Evolutionary conservation across 2,329 filamentous ascomycete genomes (phyloP), one percentile per base, ranked within the genome.

Genomic region (Fusarium zealandicum): DNA sequence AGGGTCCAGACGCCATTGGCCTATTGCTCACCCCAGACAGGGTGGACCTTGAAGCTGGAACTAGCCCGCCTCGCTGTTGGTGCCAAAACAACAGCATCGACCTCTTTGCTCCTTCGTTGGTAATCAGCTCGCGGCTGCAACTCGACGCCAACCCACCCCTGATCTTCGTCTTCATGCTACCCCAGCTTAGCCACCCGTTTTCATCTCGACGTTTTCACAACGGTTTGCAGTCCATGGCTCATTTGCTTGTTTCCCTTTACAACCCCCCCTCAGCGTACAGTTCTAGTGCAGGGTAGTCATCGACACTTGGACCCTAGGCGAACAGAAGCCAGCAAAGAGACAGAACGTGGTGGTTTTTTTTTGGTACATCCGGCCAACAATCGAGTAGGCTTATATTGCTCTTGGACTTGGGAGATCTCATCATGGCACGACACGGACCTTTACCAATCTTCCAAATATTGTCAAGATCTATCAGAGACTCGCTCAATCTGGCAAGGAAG

Each of bases 21-120:
- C 46, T 46, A 38, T 49, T 17, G 45, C 37, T 39, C n/a, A 13
- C 36, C 25, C 39, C 25, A 20, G 25, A 61, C 47, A 52, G 59
- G 56, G 46, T 54, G 38, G 54, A 57, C 56, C 56, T 61, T 52
- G 58, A 50, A 51, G 41, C 44, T 16, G 31, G 46, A 42, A 38
- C 52, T 46, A 56, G 49, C 30, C 43, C 45, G 43, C 45, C 49
- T 49, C 39, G 41, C 42, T 51, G 25, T 33, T 46, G 43, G 43
- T 32, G 42, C 35, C 51, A 55, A 56, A 50, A 44, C 41, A 51
- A 39, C 45, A 22, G 53, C 39, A 53, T 48, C 43, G 42, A 57
- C 49, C 35, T 58, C 40, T 58, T 47, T 46, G 30, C 47, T 53
- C 55, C 42, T 40, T 46, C 25, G 43, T 54, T 57, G 44, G 47